phyloP scores from a whole-genome alignment of 2,329 filamentous ascomycete species.

The Pyrenophora teres region DNA sequence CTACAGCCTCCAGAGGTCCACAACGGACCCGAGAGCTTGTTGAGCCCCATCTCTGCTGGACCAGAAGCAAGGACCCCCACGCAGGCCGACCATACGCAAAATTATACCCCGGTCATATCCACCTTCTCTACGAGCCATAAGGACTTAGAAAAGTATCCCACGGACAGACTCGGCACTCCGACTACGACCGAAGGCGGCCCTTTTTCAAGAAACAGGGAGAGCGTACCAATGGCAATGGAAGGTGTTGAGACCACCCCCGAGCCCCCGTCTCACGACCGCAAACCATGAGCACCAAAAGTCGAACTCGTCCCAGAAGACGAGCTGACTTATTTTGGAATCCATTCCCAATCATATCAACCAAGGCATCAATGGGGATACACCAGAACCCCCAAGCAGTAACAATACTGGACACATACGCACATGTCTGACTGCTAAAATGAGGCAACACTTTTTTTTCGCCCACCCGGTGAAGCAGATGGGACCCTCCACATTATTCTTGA shows the following conservation, averaged over 20 bases:
- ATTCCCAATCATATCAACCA: no score
- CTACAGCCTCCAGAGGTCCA: conserved; percentile 21
- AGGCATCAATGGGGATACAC: no score
- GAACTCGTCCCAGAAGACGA: conserved; percentile 1
- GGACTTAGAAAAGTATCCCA: conserved; percentile 55
- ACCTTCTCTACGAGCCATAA: conserved; percentile 59
- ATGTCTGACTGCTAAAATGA: no score
- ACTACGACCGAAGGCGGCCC: conserved; percentile 34
- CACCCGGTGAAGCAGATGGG: no score
- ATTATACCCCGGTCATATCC: conserved; percentile 54
- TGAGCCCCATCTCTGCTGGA: conserved; percentile 40
- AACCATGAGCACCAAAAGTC: conserved; percentile 12
- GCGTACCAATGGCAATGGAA: conserved; percentile 29
- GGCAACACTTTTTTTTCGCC: no score
- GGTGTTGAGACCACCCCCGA: conserved; percentile 27
- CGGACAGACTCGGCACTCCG: conserved; percentile 48
- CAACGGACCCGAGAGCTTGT: conserved; percentile 34
- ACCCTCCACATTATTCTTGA: no score
- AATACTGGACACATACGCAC: no score
- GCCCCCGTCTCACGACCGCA: conserved; percentile 16
- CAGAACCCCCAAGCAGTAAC: no score
- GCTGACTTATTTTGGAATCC: background rate
- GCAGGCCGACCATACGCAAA: conserved; percentile 41
- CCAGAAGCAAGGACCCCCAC: conserved; percentile 50
- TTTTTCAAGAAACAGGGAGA: conserved; percentile 26